These are phyloP conservation scores for Madurella fahalii DNA, from an alignment of 2,329 filamentous ascomycete genomes.

Conservation along the genomic window DNA sequence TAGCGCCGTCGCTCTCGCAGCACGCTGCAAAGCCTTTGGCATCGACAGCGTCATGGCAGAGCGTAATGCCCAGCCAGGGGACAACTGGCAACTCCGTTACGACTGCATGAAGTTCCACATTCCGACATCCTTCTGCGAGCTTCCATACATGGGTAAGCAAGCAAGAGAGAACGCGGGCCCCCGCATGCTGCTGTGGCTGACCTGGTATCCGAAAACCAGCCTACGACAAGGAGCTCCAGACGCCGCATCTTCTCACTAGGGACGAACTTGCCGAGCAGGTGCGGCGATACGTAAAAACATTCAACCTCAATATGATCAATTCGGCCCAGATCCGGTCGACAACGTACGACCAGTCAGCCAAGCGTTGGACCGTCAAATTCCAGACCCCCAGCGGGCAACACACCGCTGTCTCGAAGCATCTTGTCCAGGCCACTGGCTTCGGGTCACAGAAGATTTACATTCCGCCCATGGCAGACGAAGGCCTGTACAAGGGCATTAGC, in stretches of 20 bases:
- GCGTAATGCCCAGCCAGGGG: conserved; percentile 32
- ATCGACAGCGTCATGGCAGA: conserved; percentile 37
- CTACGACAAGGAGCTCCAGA: conserved; percentile 36
- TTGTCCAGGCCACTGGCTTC: conserved; percentile 47
- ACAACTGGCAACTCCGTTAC: conserved; percentile 39
- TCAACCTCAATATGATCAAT: conserved; percentile 46
- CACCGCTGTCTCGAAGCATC: conserved; percentile 36
- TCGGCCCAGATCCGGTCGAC: conserved; percentile 37
- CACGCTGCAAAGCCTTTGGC: conserved; percentile 36
- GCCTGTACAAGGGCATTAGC: conserved; percentile 38
- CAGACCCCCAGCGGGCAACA: conserved; percentile 22
- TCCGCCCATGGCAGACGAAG: conserved; percentile 38
- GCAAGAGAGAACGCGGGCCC: too few species aligned
- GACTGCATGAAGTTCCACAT: conserved; percentile 39
- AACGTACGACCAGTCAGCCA: conserved; percentile 35
- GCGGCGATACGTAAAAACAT: conserved; percentile 43
- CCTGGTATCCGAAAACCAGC: conserved; percentile 25
- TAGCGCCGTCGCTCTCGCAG: conserved; percentile 32
- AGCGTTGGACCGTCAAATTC: conserved; percentile 37
- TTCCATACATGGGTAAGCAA: conserved; percentile 32
- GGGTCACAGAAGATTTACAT: conserved; percentile 37
- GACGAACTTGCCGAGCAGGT: conserved; percentile 48
- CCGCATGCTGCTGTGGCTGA: too few species aligned
- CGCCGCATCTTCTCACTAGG: conserved; percentile 40
- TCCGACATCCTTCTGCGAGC: conserved; percentile 33